Conservation (phyloP, 176 grass and related monocot species). For the Stipa capillata region DNA sequence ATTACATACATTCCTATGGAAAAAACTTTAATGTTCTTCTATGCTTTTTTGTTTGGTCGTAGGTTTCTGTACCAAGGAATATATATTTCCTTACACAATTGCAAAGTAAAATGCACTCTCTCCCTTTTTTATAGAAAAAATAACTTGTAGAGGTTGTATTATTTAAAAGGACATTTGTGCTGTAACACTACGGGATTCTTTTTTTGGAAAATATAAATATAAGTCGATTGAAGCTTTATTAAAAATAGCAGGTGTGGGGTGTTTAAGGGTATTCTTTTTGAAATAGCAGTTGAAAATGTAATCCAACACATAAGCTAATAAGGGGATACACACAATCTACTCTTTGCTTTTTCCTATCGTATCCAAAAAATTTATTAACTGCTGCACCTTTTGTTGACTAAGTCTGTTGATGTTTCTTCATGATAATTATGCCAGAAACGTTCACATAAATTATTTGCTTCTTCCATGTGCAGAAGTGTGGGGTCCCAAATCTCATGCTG, state of each 20-base stretch:
- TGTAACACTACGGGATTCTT: no score
- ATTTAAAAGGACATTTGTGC: background rate
- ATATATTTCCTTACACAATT: background rate
- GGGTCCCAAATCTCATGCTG: slow-evolving; percentile 26
- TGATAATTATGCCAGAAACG: slow-evolving; percentile 17
- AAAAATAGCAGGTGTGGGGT: background rate
- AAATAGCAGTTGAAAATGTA: no score
- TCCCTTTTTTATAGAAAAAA: no score
- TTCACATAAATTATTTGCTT: slow-evolving; percentile 19
- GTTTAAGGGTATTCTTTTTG: background rate
- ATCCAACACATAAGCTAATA: background rate
- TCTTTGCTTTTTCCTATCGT: background rate
- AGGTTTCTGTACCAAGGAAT: background rate
- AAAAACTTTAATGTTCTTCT: background rate
- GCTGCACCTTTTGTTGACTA: background rate
- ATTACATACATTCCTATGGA: background rate
- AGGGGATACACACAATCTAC: background rate
- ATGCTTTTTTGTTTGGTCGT: background rate
- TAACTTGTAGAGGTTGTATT: no score
- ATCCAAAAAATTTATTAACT: background rate
- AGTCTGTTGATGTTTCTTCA: slow-evolving; percentile 1
- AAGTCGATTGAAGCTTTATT: background rate
- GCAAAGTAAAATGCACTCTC: background rate
- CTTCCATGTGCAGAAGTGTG: slow-evolving; percentile 42
- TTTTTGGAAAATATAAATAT: background rate